These are phyloP conservation scores for Citeromyces matritensis DNA, from an alignment of 805 yeast genomes.

Conservation along the genomic window DNA sequence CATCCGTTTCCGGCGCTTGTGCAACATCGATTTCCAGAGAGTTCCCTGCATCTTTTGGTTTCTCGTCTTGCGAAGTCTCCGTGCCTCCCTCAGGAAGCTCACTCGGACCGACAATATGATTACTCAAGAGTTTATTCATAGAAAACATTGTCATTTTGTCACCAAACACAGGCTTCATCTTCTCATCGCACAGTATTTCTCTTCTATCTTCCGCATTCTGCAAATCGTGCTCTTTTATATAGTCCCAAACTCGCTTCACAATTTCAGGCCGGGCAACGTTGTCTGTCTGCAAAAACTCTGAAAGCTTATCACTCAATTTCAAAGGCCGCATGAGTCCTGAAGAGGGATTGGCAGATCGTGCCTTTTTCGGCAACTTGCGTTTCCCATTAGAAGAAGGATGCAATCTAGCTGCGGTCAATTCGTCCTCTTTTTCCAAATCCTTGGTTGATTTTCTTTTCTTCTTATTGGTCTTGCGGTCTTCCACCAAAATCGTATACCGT, in stretches of 20 bases:
- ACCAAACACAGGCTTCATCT: conserved; percentile 43
- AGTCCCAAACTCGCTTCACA: conserved; percentile 55
- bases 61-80: no score
- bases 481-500: conserved; percentile 33
- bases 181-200: conserved; percentile 49
- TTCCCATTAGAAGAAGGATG: conserved; percentile 5
- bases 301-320: conserved; percentile 34
- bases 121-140: conserved; percentile 37
- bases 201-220: conserved; percentile 59
- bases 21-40: no score
- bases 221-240: conserved; percentile 44
- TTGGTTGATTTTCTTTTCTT: conserved; percentile 8
- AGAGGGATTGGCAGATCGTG: conserved; percentile 3
- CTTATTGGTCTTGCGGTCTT: conserved; percentile 8
- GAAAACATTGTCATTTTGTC: conserved; percentile 40
- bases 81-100: not conserved
- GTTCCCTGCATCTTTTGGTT: no score
- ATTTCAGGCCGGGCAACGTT: conserved; percentile 52
- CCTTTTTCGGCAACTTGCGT: conserved; percentile 4
- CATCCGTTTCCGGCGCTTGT: no score
- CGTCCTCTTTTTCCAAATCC: conserved; percentile 32
- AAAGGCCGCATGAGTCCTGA: conserved; percentile 24
- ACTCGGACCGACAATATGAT: conserved; percentile 28
- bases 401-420: conserved; percentile 32
- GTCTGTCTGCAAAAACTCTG: conserved; percentile 26